A percentile compares a stretch with the other conserved stretches of the same genome.
These are phyloP conservation scores for Phytophthora kernoviae DNA, from an alignment of 352 stramenopile genomes.

Conservation along the genomic window DNA sequence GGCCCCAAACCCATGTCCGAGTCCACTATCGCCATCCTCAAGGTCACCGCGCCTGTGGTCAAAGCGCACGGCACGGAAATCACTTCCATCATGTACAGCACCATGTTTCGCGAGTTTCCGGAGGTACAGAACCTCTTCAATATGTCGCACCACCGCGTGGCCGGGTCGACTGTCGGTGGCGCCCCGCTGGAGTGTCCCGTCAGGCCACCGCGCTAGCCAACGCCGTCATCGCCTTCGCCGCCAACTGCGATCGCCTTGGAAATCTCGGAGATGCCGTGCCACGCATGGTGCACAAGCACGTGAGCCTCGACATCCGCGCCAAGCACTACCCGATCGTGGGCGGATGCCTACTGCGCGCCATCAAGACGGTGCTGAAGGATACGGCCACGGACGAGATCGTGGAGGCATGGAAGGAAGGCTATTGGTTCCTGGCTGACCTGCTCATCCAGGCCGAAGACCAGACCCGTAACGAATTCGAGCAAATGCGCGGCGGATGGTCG, in stretches of 20 bases:
- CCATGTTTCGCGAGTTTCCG: constrained; percentile 69
- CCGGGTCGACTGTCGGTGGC: constrained; percentile 33
- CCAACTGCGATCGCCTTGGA: constrained; percentile 62
- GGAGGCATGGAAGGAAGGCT: constrained; percentile 57
- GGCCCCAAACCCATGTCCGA: constrained; percentile 27
- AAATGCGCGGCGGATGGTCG: constrained; percentile 49
- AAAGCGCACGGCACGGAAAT: constrained; percentile 54
- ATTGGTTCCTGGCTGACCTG: constrained; percentile 62
- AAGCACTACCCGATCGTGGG: constrained; percentile 77
- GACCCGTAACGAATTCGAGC: constrained; percentile 37
- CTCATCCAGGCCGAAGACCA: constrained; percentile 63
- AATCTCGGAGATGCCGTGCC: constrained; percentile 52
- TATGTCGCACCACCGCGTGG: constrained; percentile 62
- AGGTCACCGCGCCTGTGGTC: constrained; percentile 59
- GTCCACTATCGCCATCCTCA: constrained; percentile 49
- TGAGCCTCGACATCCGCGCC: constrained; percentile 61
- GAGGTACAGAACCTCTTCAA: constrained; percentile 78
- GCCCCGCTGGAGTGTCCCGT: constrained; percentile 32
- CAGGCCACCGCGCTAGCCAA: constrained; percentile 59
- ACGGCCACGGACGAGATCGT: constrained; percentile 67
- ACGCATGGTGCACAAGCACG: constrained; percentile 70
- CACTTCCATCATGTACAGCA: constrained; percentile 69
- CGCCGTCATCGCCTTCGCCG: constrained; percentile 64
- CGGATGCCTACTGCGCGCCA: constrained; percentile 54
- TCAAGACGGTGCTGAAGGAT: constrained; percentile 57